A percentile compares a stretch with the other conserved stretches of the same genome.
Conservation (phyloP, 2,329 filamentous ascomycete species). For the Penicillium hesseltinei region DNA sequence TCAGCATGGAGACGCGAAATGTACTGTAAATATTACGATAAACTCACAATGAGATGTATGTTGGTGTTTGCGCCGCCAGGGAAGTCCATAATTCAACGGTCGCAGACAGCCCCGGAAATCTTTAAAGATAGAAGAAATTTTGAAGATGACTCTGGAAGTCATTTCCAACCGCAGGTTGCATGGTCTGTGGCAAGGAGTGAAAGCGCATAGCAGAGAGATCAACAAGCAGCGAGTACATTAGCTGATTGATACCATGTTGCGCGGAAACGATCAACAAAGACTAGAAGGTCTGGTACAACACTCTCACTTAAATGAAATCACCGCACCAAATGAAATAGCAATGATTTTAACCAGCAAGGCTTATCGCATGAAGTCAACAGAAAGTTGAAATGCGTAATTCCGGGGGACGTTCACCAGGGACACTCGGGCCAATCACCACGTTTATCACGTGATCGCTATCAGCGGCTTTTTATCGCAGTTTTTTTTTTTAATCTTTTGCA, state of each 20-base stretch:
- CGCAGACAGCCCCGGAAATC: conserved; percentile 28
- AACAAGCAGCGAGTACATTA: conserved; percentile 21
- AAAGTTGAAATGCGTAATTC: conserved; percentile 22
- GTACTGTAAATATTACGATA: conserved; percentile 6
- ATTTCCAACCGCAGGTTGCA: conserved; percentile 32
- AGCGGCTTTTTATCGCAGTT: conserved; percentile 21
- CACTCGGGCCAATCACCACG: conserved; percentile 33
- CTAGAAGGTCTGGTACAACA: conserved; percentile 10
- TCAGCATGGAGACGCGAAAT: conserved; percentile 21
- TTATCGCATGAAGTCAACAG: conserved; percentile 11
- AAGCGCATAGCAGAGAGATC: conserved; percentile 18
- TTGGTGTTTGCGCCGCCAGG: conserved; percentile 44
- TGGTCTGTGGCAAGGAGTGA: conserved; percentile 21
- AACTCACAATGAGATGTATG: conserved; percentile 43
- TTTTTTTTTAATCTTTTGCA: conserved; percentile 28
- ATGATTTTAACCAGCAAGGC: neutral
- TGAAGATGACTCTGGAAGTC: conserved; percentile 29
- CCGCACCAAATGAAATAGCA: neutral
- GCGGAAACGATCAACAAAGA: conserved; percentile 7
- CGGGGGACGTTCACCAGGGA: conserved; percentile 35
- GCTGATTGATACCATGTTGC: conserved; percentile 14
- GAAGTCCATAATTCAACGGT: conserved; percentile 43
- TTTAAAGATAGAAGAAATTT: conserved; percentile 28
- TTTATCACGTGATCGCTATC: conserved; percentile 36
- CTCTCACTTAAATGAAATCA: neutral